Percentiles rank a stretch among this genome's conserved stretches.
These are phyloP conservation scores for Mortierella sp. DNA, from an alignment of 371 early-diverging fungal species.

Conservation along the genomic window DNA sequence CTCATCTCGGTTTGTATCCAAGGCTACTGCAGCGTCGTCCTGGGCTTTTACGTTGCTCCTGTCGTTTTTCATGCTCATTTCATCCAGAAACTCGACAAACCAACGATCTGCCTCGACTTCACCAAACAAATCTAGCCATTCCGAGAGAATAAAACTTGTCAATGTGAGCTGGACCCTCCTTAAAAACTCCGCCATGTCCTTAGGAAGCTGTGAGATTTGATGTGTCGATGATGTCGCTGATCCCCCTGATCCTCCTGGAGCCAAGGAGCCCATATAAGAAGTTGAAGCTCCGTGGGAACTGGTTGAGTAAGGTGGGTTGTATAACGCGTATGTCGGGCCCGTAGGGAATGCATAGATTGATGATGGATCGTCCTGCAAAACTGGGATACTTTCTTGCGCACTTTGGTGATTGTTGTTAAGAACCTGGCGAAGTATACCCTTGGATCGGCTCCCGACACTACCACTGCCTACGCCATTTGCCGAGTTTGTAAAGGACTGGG, in stretches of 20 bases:
- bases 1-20: slow-evolving; percentile 29
- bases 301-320: slow-evolving; percentile 47
- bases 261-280: slow-evolving; percentile 21
- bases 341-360: slow-evolving; percentile 36
- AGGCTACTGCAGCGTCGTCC: neutral
- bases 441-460: slow-evolving; percentile 10
- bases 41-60: neutral
- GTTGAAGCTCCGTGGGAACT: slow-evolving; percentile 31
- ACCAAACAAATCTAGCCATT: slow-evolving; percentile 55
- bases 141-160: slow-evolving; percentile 56
- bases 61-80: slow-evolving; percentile 20
- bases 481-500: slow-evolving; percentile 16
- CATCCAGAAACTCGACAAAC: slow-evolving; percentile 58
- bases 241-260: slow-evolving; percentile 20
- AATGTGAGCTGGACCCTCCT: slow-evolving; percentile 48
- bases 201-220: slow-evolving; percentile 27
- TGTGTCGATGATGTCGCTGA: slow-evolving; percentile 31
- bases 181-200: slow-evolving; percentile 49
- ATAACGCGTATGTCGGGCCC: slow-evolving; percentile 44
- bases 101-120: slow-evolving; percentile 58
- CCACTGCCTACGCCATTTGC: neutral
- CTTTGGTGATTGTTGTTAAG: neutral
- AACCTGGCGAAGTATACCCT: slow-evolving; percentile 16
- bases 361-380: slow-evolving; percentile 30
- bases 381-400: slow-evolving; percentile 17